Conservation (phyloP, 2,329 filamentous ascomycete genomes). For the Stemphylium lycopersici region DNA sequence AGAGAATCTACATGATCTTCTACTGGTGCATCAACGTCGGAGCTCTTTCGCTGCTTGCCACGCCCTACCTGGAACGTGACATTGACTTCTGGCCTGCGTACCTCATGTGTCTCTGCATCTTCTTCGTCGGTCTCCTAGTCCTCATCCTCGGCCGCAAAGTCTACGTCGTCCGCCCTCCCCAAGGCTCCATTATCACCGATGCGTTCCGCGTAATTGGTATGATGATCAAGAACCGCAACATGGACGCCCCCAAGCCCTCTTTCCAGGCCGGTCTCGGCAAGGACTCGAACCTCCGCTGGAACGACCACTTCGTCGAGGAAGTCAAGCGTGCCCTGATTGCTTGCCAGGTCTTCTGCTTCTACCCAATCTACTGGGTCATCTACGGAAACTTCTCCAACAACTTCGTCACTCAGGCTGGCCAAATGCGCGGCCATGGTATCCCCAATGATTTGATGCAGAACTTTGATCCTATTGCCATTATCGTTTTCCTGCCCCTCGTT, state of each 20-base stretch:
- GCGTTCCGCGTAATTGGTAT: slow-evolving; percentile 66
- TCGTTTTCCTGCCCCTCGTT: slow-evolving; percentile 55
- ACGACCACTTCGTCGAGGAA: slow-evolving; percentile 75
- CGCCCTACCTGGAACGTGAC: slow-evolving; percentile 73
- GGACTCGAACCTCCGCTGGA: slow-evolving; percentile 60
- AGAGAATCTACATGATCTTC: slow-evolving; percentile 65
- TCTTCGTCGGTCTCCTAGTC: slow-evolving; percentile 66
- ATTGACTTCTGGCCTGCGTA: slow-evolving; percentile 74
- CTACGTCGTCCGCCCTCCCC: slow-evolving; percentile 48
- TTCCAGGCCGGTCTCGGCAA: slow-evolving; percentile 63
- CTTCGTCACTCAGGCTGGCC: slow-evolving; percentile 53
- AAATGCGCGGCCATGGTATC: slow-evolving; percentile 54
- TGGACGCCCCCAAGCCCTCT: slow-evolving; percentile 69
- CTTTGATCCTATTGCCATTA: slow-evolving; percentile 55
- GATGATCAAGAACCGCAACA: slow-evolving; percentile 61
- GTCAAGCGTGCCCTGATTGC: slow-evolving; percentile 70
- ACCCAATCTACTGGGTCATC: slow-evolving; percentile 56
- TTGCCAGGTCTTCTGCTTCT: slow-evolving; percentile 69
- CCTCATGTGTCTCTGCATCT: slow-evolving; percentile 68
- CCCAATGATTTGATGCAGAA: slow-evolving; percentile 58
- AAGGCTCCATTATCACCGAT: slow-evolving; percentile 48
- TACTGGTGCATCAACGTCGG: slow-evolving; percentile 77
- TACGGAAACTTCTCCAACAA: slow-evolving; percentile 53
- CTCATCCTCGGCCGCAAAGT: slow-evolving; percentile 48
- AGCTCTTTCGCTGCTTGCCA: slow-evolving; percentile 70